Base-by-base conservation (phyloP, 163 green algal genomes). In the Coccomyxa subellipsoidea region DNA sequence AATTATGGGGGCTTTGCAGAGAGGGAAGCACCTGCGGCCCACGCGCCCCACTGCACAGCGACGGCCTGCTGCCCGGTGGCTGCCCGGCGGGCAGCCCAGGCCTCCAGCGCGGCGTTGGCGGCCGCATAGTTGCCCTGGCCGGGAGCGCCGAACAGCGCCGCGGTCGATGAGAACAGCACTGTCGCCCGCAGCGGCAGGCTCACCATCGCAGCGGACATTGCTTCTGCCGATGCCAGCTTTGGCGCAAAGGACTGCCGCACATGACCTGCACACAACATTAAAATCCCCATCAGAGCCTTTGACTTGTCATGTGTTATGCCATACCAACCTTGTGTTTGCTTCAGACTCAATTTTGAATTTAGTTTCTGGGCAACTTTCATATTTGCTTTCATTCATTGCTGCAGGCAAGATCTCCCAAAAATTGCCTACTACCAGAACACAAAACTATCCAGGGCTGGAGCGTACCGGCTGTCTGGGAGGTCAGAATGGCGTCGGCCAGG, bases 31-130 rank as follows among this genome's bases (percentile, higher is more conserved):
- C 80, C 76, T 47, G 75, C 93, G 10, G 88, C 91, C 95, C 95
- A 98, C 38, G 95, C 93, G 69, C 95, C 95, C 94, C 95, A 98
- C 86, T 98, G 95, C 75, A 97, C 81, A 40, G 89, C 94, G 34
- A 86, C 79, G 9, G 72, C 78, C 7, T 86, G 77, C 8, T 92
- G 32, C 0, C 84, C 84, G 32, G 34, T 38, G 31, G 40, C 70
- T 0, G 73, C 37, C 35, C 73, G 34, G 9, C 6, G 37, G 1
- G 36, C 69, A 21, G 78, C 87, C 35, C 37, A 90, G 3, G 69
- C 82, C 38, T 90, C 88, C 37, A 91, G 66, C 1, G 81, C 82
- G 7, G 81, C 81, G 70, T 93, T 93, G 34, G 86, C 83, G 32
- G 83, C 87, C 29, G 90, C 87, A 66, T 95, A 95, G 59, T 92